Base-by-base conservation (phyloP, 129 eudicot species). In the Flaveria bidentis region DNA sequence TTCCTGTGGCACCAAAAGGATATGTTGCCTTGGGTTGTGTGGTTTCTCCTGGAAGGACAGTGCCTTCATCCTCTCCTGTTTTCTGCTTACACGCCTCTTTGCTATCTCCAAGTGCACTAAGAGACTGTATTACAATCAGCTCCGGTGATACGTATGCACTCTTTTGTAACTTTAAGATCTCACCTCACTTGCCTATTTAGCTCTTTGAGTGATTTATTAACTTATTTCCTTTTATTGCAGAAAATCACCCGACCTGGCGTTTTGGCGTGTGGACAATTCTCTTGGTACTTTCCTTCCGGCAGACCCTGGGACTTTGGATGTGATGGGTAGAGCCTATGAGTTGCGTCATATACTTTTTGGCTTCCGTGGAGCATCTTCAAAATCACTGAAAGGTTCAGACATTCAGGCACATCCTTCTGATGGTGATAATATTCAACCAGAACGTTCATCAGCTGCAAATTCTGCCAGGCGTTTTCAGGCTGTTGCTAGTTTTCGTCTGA, bases 231-330 rank as follows among this genome's bases (percentile, higher is more conserved):
- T n/a, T 76, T 57, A 70, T 45, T 80, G 77, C 78, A 87, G 97
- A 62, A 52, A 16, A 33, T 69, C 87, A 17, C 36, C 78, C 7
- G 75, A 63, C 74, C 39, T 87, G 86, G 92, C 92, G 6, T 87
- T 95, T 82, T 95, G 99, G 99, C 96, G 99, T 39, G 97, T 89
- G 86, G 96, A 89, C 83, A 95, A 88, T 78, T 90, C 95, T 64
- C 75, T 83, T 30, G 97, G 97, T 30, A 87, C 99, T 44, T 95
- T 91, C 76, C 87, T 95, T 61, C 96, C 99, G 52, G 88, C 95
- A 58, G 95, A 87, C 67, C 92, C 91, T 5, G 75, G 69, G 70
- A 87, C 91, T 66, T 61, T 80, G 84, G 83, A 71, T 65, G 74
- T 80, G 63, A 51, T 78, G 50, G 85, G 91, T 33, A 76, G 81